Evolutionary conservation across 2,329 filamentous ascomycete species (phyloP).

Genomic region (Bimuria novae-zelandiae): DNA sequence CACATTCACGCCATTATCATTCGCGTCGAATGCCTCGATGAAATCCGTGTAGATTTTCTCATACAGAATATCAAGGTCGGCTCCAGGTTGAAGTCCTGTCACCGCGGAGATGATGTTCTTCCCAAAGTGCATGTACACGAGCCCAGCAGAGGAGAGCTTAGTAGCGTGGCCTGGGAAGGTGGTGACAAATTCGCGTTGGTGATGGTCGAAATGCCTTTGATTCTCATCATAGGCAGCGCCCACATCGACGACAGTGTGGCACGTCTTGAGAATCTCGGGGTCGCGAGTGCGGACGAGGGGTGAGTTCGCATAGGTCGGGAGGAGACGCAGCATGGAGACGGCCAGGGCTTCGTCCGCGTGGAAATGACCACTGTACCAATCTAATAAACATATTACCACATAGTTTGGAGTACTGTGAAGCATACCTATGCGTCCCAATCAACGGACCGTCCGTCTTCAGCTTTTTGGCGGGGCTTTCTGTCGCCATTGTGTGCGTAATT

Average conservation of each 20-base stretch:
- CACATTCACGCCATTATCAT: conserved; percentile 90
- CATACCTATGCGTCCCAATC: conserved; percentile 87
- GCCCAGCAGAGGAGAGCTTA: conserved; percentile 89
- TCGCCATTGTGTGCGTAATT: conserved; percentile 29
- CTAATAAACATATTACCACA: neutral
- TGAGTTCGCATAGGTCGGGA: conserved; percentile 77
- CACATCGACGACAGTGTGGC: conserved; percentile 97
- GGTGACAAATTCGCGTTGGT: conserved; percentile 87
- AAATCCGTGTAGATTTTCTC: conserved; percentile 91
- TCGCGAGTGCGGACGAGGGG: conserved; percentile 86
- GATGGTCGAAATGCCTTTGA: conserved; percentile 87
- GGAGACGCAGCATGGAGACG: conserved; percentile 89
- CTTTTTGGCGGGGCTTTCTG: conserved; percentile 67
- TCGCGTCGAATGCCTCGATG: conserved; percentile 93
- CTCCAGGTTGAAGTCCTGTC: conserved; percentile 62
- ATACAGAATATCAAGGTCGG: conserved; percentile 76
- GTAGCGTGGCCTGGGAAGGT: conserved; percentile 84
- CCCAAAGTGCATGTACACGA: conserved; percentile 96
- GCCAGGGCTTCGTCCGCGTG: conserved; percentile 98
- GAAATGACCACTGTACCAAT: conserved; percentile 90
- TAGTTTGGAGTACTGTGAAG: too few relatives aligned
- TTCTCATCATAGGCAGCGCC: conserved; percentile 86
- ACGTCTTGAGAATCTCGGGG: conserved; percentile 73
- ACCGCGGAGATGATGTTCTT: conserved; percentile 76
- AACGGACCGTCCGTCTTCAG: conserved; percentile 72